Evolutionary conservation across 257 asterid genomes (phyloP).

Genomic region (Knoxia roxburghii): DNA sequence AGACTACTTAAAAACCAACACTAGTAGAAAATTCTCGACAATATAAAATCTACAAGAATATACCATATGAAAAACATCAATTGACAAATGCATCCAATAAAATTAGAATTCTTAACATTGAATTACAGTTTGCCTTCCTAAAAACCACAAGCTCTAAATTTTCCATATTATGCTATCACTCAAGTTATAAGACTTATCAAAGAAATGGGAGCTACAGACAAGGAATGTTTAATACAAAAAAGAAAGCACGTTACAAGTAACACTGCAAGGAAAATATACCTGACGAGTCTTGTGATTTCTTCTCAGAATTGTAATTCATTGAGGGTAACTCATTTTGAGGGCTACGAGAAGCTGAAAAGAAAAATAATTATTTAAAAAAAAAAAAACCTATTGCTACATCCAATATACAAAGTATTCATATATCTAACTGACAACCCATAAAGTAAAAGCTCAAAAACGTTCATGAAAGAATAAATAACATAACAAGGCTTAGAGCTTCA

Average conservation of each 20-base stretch:
- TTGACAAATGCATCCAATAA: neutral
- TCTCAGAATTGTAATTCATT: constrained; percentile 53
- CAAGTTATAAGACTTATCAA: too few relatives aligned
- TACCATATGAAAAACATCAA: neutral
- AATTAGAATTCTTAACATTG: neutral
- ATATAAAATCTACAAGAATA: neutral
- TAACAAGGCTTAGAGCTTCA: neutral
- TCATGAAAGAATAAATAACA: neutral
- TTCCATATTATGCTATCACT: constrained; percentile 1
- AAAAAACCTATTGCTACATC: neutral
- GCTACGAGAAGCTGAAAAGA: constrained; percentile 44
- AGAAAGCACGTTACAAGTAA: neutral
- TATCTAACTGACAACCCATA: neutral
- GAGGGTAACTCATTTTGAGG: constrained; percentile 48
- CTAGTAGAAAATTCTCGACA: neutral
- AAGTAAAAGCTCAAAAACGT: neutral
- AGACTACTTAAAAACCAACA: neutral
- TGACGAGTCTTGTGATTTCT: constrained; percentile 79
- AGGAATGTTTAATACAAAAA: neutral
- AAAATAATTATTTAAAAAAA: neutral
- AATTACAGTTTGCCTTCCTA: neutral
- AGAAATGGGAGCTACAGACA: neutral
- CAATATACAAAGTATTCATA: neutral
- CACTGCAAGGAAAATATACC: constrained; percentile 30
- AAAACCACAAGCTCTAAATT: neutral